Evolutionary conservation across 140 eudicot species (phyloP), one percentile per base, ranked within the genome.

Genomic region (Cichorium intybus): DNA sequence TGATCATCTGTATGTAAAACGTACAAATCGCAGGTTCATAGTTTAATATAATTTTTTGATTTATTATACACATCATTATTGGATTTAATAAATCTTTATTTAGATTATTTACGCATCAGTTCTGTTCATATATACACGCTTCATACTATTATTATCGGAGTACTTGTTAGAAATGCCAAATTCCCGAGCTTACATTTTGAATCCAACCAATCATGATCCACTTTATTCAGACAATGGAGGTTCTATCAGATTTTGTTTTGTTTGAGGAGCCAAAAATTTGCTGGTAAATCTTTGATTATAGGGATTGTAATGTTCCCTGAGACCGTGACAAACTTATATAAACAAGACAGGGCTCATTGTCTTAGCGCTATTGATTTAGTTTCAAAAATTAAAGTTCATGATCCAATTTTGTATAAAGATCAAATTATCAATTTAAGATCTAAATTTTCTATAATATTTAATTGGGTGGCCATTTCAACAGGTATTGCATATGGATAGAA

Each of bases 401-500:
- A 29, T 28, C 24, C 5, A 41, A 28, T 10, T 64, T 43, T 35
- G 65, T 10, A 24, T 47, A 31, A 16, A 12, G 28, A 18, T 34
- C 14, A 27, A 56, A 23, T 7, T 58, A 14, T 45, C 24, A 24
- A 10, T 24, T 12, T 7, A 20, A 28, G n/a, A 51, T 60, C 57
- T 6, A 43, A 43, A 47, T 20, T 73, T 17, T 64, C 52, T 69
- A 4, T 31, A 17, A 18, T 31, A 31, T 59, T 33, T 45, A 15
- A 49, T 11, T 33, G 33, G 63, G 53, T 33, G 21, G 34, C 39
- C 43, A 74, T 64, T 52, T 60, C 21, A 74, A 70, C 78, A 89
- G 97, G 97, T 89, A 33, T 73, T 89, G 54, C 97, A 89, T 74
- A 89, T 89, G 95, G 97, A 89, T 65, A 83, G 82, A 75, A 89